Percentiles rank a stretch among this genome's conserved stretches.
Conservation (phyloP, 2,329 filamentous ascomycete species). For the Falciphora oryzae region DNA sequence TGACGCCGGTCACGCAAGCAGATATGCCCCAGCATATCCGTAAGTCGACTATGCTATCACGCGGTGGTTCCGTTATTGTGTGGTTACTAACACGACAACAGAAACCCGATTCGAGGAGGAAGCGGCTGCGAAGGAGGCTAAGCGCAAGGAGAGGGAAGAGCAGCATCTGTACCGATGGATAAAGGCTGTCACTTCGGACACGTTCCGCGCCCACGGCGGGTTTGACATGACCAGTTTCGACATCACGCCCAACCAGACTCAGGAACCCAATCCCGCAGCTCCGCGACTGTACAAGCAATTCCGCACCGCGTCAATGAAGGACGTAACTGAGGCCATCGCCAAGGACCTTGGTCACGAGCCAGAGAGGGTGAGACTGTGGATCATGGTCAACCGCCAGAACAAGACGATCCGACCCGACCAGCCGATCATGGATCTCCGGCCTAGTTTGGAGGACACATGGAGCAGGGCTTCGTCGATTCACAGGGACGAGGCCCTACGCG, state of each 20-base stretch:
- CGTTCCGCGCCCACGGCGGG: slow-evolving; percentile 74
- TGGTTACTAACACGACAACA: slow-evolving; percentile 24
- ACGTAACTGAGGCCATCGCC: slow-evolving; percentile 68
- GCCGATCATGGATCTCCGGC: slow-evolving; percentile 69
- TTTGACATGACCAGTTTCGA: slow-evolving; percentile 77
- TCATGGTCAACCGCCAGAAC: slow-evolving; percentile 98
- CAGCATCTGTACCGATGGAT: slow-evolving; percentile 88
- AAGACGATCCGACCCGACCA: slow-evolving; percentile 91
- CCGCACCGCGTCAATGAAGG: slow-evolving; percentile 66
- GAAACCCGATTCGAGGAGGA: slow-evolving; percentile 78
- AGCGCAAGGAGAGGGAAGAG: slow-evolving; percentile 84
- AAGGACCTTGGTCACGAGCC: slow-evolving; percentile 63
- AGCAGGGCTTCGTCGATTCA: slow-evolving; percentile 42
- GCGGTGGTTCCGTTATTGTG: slow-evolving; percentile 2
- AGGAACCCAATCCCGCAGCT: slow-evolving; percentile 54
- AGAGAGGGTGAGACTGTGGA: slow-evolving; percentile 75
- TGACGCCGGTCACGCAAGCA: slow-evolving; percentile 68
- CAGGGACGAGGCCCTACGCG: slow-evolving; percentile 67
- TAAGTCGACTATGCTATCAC: slow-evolving; percentile 32
- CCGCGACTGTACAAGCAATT: slow-evolving; percentile 69
- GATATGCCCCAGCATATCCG: slow-evolving; percentile 79
- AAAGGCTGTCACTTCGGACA: slow-evolving; percentile 73
- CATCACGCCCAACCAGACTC: slow-evolving; percentile 35
- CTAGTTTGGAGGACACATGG: slow-evolving; percentile 68
- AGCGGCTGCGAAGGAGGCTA: slow-evolving; percentile 65